Evolutionary conservation across 73 alveolate genomes (phyloP).

Genomic region (Symbiodinium pilosum): DNA sequence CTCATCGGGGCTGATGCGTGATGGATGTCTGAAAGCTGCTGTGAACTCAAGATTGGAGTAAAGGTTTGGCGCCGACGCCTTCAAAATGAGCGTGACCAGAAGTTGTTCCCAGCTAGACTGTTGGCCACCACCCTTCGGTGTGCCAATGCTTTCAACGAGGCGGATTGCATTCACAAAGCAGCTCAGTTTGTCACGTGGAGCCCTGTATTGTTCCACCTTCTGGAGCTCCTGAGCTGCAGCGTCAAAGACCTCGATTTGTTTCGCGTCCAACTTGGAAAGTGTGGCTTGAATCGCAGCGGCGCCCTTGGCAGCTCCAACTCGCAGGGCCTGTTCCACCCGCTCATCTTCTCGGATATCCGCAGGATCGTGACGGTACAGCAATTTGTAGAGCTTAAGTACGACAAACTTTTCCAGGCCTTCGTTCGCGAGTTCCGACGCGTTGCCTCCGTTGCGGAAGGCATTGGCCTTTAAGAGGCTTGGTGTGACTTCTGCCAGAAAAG

Average conservation of each 20-base stretch:
- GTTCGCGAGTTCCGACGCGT: constrained; percentile 17
- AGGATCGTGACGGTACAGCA: constrained; percentile 79
- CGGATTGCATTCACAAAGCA: constrained; percentile 72
- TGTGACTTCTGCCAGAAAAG: not conserved
- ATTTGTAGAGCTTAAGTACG: constrained; percentile 46
- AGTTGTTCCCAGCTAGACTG: constrained; percentile 32
- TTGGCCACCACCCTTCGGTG: not conserved
- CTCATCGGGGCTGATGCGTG: constrained; percentile 32
- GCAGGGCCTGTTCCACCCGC: constrained; percentile 52
- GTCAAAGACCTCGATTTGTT: constrained; percentile 47
- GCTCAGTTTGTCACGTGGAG: constrained; percentile 46
- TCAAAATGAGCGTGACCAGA: constrained; percentile 43
- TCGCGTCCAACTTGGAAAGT: constrained; percentile 30
- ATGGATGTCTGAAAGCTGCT: constrained; percentile 34
- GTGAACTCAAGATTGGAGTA: constrained; percentile 76
- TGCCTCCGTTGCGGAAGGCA: constrained; percentile 30
- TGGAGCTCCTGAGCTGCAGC: constrained; percentile 44
- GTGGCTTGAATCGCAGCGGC: not conserved
- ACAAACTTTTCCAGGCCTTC: constrained; percentile 25
- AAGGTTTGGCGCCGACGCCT: constrained; percentile 52
- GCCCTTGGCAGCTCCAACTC: not conserved
- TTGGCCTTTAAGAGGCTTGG: not conserved
- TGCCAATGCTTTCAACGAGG: constrained; percentile 5
- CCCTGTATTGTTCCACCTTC: not conserved
- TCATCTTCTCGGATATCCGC: constrained; percentile 85